Conservation (phyloP, 495 filamentous ascomycete species). For the Lepraria neglecta region DNA sequence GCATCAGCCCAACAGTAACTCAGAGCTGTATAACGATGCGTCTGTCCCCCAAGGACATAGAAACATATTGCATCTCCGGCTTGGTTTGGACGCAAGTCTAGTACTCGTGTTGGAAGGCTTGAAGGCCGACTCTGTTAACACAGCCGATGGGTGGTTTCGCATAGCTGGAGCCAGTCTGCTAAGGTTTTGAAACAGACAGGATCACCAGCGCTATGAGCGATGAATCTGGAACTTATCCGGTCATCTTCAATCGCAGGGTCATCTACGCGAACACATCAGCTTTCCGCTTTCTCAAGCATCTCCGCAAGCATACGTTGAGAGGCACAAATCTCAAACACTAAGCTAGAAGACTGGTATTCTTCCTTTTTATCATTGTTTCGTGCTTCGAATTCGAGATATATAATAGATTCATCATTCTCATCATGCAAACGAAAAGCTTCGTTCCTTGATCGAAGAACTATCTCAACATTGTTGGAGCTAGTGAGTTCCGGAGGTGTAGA, state of each 20-base stretch:
- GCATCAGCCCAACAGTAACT: not conserved
- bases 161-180: not conserved
- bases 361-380: not conserved
- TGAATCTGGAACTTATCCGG: not conserved
- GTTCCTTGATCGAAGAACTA: not conserved
- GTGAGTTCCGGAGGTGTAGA: not conserved
- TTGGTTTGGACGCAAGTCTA: not conserved
- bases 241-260: not conserved
- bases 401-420: not conserved
- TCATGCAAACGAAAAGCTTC: not conserved
- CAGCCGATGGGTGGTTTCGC: not conserved
- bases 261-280: not conserved
- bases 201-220: not conserved
- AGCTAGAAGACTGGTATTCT: not conserved
- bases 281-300: not conserved
- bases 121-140: not conserved
- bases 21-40: not conserved
- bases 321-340: not conserved
- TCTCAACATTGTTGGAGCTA: not conserved
- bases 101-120: not conserved
- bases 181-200: not conserved
- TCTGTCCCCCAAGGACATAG: not conserved
- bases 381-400: not conserved
- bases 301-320: not conserved
- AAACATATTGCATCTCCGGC: not conserved